Percentiles rank a stretch among this genome's conserved stretches.
Conservation (phyloP, 202 grass and related monocot genomes). For the Thinopyrum obtusiflorum region DNA sequence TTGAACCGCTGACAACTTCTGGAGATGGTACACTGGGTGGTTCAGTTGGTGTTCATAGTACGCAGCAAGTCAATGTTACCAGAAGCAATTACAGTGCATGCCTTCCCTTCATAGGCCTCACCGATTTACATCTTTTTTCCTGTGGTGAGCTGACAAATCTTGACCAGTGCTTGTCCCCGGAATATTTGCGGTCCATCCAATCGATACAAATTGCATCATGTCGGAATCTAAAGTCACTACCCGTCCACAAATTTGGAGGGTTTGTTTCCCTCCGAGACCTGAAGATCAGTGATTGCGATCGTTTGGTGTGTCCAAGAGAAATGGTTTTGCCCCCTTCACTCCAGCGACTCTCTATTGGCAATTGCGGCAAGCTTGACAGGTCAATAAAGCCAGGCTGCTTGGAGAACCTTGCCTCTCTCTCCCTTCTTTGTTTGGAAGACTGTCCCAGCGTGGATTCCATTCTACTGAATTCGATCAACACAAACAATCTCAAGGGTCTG, state of each 20-base stretch:
- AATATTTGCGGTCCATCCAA: not conserved
- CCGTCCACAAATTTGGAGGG: not conserved
- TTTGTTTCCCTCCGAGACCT: not conserved
- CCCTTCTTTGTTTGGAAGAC: not conserved
- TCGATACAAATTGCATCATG: not conserved
- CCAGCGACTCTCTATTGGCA: not conserved
- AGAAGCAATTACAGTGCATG: not conserved
- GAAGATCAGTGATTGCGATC: not conserved
- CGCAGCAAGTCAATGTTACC: too few species aligned
- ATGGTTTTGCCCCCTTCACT: not conserved
- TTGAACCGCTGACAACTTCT: too few species aligned
- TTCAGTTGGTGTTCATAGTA: too few species aligned
- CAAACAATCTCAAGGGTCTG: not conserved
- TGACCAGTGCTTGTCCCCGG: conserved; percentile 12
- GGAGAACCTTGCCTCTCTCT: not conserved
- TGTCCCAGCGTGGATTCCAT: not conserved
- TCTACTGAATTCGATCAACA: not conserved
- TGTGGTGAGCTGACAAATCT: not conserved
- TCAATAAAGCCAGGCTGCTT: not conserved
- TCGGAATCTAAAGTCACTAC: not conserved
- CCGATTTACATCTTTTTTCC: fast-evolving
- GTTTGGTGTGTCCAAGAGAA: not conserved
- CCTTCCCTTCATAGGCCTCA: not conserved
- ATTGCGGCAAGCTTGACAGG: not conserved
- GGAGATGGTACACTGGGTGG: too few species aligned